These are phyloP conservation scores for Geopyxis carbonaria DNA, from an alignment of 495 filamentous ascomycete species.

Conservation along the genomic window DNA sequence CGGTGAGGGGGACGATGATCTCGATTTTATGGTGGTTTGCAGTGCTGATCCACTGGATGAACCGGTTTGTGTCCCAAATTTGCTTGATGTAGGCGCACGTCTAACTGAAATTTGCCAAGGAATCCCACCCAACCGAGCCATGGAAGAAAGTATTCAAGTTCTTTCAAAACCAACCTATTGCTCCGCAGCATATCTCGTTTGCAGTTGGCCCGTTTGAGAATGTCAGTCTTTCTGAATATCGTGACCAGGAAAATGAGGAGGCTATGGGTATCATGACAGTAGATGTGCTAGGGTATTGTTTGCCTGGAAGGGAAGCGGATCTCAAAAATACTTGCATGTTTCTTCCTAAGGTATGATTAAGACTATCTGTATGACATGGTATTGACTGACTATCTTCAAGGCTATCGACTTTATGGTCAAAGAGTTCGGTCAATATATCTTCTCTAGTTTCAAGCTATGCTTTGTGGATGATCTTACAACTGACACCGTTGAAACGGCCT, in stretches of 20 bases:
- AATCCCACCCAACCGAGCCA: constrained; percentile 51
- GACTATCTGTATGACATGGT: constrained; percentile 20
- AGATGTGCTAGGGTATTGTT: constrained; percentile 73
- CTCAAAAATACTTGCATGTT: constrained; percentile 69
- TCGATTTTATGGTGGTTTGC: constrained; percentile 79
- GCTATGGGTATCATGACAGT: constrained; percentile 68
- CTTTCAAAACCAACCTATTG: constrained; percentile 46
- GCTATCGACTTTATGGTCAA: constrained; percentile 76
- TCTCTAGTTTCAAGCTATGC: constrained; percentile 59
- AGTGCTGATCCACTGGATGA: constrained; percentile 79
- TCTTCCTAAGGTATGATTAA: constrained; percentile 39
- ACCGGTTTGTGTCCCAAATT: constrained; percentile 19
- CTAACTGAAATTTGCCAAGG: constrained; percentile 29
- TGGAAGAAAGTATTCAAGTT: constrained; percentile 75
- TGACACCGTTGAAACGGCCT: constrained; percentile 59
- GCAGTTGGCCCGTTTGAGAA: constrained; percentile 88
- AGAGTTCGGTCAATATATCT: constrained; percentile 72
- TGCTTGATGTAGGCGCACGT: constrained; percentile 11
- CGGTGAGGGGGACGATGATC: constrained; percentile 64
- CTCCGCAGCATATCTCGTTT: constrained; percentile 78
- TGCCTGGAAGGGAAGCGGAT: constrained; percentile 64
- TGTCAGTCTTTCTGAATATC: constrained; percentile 73
- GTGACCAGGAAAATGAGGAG: constrained; percentile 79
- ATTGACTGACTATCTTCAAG: constrained; percentile 24
- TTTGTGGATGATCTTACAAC: constrained; percentile 75